A percentile compares a stretch with the other conserved stretches of the same genome.
Evolutionary conservation across 1,139 yeast genomes (phyloP).

Genomic region (Sugiyamaella grinbergsii): DNA sequence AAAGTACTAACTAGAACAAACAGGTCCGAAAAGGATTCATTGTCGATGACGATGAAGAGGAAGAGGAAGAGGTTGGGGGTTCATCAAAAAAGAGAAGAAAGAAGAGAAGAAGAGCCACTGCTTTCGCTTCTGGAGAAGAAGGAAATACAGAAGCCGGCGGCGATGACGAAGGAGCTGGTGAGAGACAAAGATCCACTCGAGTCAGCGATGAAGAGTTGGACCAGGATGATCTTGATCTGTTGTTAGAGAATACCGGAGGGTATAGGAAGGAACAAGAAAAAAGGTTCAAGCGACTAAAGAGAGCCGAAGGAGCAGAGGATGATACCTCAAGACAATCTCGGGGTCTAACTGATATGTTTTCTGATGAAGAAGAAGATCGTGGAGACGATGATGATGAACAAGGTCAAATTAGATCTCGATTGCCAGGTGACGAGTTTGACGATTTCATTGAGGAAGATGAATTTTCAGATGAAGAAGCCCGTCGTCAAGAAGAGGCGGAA

Average conservation of each 20-base stretch:
- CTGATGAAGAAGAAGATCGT: conserved; percentile 72
- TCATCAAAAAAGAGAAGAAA: conserved; percentile 30
- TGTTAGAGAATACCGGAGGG: conserved; percentile 88
- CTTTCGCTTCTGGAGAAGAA: conserved; percentile 12
- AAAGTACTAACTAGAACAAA: background rate
- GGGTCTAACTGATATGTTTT: conserved; percentile 76
- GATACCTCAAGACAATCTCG: conserved; percentile 37
- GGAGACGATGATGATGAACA: conserved; percentile 47
- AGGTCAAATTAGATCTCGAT: conserved; percentile 22
- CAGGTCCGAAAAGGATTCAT: conserved; percentile 87
- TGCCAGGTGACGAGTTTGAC: conserved; percentile 75
- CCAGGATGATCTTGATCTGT: conserved; percentile 90
- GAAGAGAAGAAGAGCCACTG: conserved; percentile 30
- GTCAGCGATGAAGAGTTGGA: conserved; percentile 68
- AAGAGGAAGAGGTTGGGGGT: conserved; percentile 46
- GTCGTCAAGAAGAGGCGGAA: conserved; percentile 40
- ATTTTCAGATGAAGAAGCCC: conserved; percentile 86
- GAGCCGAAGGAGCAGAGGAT: conserved; percentile 47
- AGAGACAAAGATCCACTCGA: conserved; percentile 34
- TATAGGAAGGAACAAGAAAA: conserved; percentile 43
- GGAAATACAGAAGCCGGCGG: conserved; percentile 24
- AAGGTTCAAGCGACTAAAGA: conserved; percentile 74
- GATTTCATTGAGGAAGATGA: conserved; percentile 98
- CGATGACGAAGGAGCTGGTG: conserved; percentile 20
- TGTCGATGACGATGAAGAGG: conserved; percentile 84